Evolutionary conservation across 1,284 basidiomycete species (phyloP).

Genomic region (Schizophyllum amplum): DNA sequence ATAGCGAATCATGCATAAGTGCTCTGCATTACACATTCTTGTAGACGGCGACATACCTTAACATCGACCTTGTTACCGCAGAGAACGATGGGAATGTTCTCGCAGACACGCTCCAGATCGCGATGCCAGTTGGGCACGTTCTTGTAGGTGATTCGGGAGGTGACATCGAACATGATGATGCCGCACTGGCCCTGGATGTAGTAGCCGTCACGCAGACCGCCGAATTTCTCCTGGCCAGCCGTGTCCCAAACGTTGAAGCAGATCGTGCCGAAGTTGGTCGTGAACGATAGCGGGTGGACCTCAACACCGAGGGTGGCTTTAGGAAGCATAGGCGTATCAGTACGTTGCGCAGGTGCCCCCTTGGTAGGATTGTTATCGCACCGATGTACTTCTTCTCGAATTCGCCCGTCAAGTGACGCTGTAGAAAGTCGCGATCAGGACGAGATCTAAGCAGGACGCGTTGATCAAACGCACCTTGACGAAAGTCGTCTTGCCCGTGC

Average conservation of each 20-base stretch:
- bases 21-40: not conserved
- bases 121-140: constrained; percentile 99
- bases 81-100: constrained; percentile 98
- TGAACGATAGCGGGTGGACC: constrained; percentile 94
- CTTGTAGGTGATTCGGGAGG: constrained; percentile 99
- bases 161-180: constrained; percentile 99
- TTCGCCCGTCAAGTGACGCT: constrained; percentile 99
- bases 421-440: constrained; percentile 41
- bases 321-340: constrained; percentile 12
- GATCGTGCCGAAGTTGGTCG: constrained; percentile 98
- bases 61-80: constrained; percentile 99
- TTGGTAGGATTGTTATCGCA: constrained; percentile 27
- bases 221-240: constrained; percentile 99
- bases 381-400: constrained; percentile 99
- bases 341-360: constrained; percentile 10
- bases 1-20: constrained; percentile 7
- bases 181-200: constrained; percentile 99
- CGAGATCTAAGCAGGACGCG: constrained; percentile 34
- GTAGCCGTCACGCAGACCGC: constrained; percentile 95
- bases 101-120: constrained; percentile 98
- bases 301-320: constrained; percentile 98
- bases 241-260: constrained; percentile 99
- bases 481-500: constrained; percentile 97
- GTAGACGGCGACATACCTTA: constrained; percentile 73
- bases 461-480: constrained; percentile 67